Conservation (phyloP, 305 asterid species). For the Fraxinus ornus region DNA sequence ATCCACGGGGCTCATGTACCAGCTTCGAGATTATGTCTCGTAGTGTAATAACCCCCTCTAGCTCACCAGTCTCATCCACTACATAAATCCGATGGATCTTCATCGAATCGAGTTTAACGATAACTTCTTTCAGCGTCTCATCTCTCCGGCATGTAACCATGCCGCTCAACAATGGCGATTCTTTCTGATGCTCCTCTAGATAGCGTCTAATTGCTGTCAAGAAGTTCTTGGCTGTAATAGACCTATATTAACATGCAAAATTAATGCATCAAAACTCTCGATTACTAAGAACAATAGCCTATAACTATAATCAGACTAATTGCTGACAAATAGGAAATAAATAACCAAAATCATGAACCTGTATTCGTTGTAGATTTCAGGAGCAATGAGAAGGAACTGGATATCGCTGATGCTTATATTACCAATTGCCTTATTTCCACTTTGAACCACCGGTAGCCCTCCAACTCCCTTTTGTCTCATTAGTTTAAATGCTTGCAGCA, state of each 20-base stretch:
- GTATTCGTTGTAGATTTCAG: constrained; percentile 83
- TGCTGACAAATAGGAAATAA: background rate
- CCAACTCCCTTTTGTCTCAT: constrained; percentile 92
- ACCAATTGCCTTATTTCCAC: constrained; percentile 79
- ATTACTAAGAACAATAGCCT: background rate
- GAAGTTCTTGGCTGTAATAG: constrained; percentile 86
- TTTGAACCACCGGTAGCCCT: constrained; percentile 79
- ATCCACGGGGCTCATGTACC: constrained; percentile 95
- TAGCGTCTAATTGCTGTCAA: constrained; percentile 63
- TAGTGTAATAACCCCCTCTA: constrained; percentile 77
- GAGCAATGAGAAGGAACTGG: constrained; percentile 89
- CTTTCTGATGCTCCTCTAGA: constrained; percentile 41
- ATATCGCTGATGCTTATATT: constrained; percentile 95
- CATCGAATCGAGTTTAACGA: constrained; percentile 60
- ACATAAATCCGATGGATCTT: constrained; percentile 81
- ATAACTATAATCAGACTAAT: background rate
- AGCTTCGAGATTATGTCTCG: constrained; percentile 89
- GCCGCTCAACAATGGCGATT: constrained; percentile 42
- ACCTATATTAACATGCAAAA: constrained; percentile 44
- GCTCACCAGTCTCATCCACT: constrained; percentile 61
- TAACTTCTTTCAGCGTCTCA: constrained; percentile 68
- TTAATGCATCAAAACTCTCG: background rate
- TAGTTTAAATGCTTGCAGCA: constrained; percentile 85
- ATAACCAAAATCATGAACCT: constrained; percentile 44
- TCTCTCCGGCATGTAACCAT: constrained; percentile 70